Percentiles rank a stretch among this genome's conserved stretches.
Conservation (phyloP, 1,139 yeast species). For the Candida sp. region DNA sequence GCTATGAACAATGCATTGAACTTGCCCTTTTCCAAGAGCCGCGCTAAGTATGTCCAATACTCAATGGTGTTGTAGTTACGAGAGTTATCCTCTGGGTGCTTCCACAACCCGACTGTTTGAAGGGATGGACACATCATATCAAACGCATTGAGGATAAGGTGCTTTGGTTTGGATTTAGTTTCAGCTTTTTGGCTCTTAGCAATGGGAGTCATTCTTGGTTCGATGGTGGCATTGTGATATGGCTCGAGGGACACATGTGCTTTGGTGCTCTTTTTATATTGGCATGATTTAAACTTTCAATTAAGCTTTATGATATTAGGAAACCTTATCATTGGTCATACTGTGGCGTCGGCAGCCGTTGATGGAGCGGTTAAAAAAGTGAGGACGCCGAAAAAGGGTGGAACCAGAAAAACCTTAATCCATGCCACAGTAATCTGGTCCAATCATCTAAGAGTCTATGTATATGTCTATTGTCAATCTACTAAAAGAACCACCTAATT, state of each 20-base stretch:
- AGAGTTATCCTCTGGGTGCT: slow-evolving; percentile 41
- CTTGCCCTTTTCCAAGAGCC: slow-evolving; percentile 46
- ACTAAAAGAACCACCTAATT: slow-evolving; percentile 1
- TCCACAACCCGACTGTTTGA: slow-evolving; percentile 43
- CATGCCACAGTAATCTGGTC: too few relatives aligned
- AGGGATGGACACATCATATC: slow-evolving; percentile 41
- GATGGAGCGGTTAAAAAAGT: background rate
- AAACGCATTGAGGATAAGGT: slow-evolving; percentile 32
- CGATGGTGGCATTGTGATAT: background rate
- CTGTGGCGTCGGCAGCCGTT: background rate
- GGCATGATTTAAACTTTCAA: background rate
- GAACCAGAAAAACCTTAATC: background rate
- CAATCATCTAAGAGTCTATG: too few relatives aligned
- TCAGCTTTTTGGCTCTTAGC: background rate
- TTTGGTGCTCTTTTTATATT: background rate
- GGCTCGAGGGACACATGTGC: background rate
- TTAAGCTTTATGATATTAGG: background rate
- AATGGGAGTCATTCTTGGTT: background rate
- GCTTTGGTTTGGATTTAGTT: background rate
- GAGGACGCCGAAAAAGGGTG: background rate
- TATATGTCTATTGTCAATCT: background rate
- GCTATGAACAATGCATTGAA: slow-evolving; percentile 49
- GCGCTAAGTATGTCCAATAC: slow-evolving; percentile 49
- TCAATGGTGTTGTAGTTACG: slow-evolving; percentile 37
- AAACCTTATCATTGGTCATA: background rate